These are phyloP conservation scores for Suhomyces chickasaworum DNA, from an alignment of 1,139 yeast genomes.

Conservation along the genomic window DNA sequence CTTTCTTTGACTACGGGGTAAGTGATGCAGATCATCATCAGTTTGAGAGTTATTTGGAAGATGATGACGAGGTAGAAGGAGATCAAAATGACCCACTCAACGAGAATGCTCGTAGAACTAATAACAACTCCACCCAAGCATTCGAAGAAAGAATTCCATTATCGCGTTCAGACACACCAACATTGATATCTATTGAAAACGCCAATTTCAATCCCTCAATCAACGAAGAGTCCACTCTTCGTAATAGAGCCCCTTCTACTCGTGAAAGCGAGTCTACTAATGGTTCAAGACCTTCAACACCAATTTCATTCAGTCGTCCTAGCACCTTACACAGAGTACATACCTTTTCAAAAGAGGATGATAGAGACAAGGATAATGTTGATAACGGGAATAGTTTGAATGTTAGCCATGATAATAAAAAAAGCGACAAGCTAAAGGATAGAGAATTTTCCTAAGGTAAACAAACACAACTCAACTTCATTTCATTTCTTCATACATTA, in stretches of 20 bases:
- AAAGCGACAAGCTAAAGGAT: conserved; percentile 9
- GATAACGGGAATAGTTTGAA: conserved; percentile 28
- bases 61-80: conserved; percentile 3
- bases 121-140: not conserved
- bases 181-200: conserved; percentile 20
- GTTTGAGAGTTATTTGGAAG: conserved; percentile 3
- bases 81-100: conserved; percentile 4
- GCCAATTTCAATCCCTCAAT: conserved; percentile 21
- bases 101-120: not conserved
- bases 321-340: conserved; percentile 11
- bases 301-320: conserved; percentile 9
- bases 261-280: conserved; percentile 5
- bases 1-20: conserved; percentile 48
- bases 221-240: conserved; percentile 14
- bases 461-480: too few species aligned
- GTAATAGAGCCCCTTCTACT: conserved; percentile 4
- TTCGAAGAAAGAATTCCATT: conserved; percentile 8
- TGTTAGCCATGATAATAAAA: conserved; percentile 21
- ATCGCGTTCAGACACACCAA: conserved; percentile 12
- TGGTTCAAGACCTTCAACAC: conserved; percentile 8
- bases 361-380: conserved; percentile 14
- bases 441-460: not conserved
- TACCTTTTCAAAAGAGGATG: conserved; percentile 11
- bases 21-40: conserved; percentile 19
- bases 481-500: too few species aligned